A percentile compares a stretch with the other conserved stretches of the same genome.
phyloP scores from a whole-genome alignment of 495 filamentous ascomycete genomes.

The Aspergillus leporis region DNA sequence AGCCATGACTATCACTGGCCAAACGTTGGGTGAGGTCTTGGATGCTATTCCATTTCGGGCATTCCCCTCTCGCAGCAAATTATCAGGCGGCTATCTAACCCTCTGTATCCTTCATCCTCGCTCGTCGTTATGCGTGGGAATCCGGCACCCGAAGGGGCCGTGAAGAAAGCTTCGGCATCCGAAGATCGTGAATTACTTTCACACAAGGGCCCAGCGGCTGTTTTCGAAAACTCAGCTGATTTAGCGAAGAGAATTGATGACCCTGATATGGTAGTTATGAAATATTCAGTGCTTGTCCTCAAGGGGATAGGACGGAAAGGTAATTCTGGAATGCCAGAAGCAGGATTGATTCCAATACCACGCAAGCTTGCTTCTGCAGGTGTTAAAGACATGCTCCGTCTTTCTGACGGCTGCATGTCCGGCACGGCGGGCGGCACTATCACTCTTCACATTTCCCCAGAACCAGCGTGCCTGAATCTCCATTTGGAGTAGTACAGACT shows the following conservation, averaged over 20 bases:
- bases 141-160: slow-evolving; percentile 55
- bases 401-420: slow-evolving; percentile 68
- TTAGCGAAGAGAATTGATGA: slow-evolving; percentile 59
- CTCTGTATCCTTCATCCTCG: slow-evolving; percentile 56
- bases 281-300: slow-evolving; percentile 58
- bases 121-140: slow-evolving; percentile 59
- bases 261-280: slow-evolving; percentile 49
- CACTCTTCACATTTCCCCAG: slow-evolving; percentile 64
- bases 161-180: slow-evolving; percentile 64
- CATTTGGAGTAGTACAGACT: slow-evolving; percentile 59
- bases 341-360: slow-evolving; percentile 58
- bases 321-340: slow-evolving; percentile 70
- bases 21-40: slow-evolving; percentile 57
- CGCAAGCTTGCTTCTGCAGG: slow-evolving; percentile 58
- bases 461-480: slow-evolving; percentile 55
- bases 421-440: slow-evolving; percentile 70
- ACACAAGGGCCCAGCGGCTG: slow-evolving; percentile 60
- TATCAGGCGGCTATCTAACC: slow-evolving; percentile 52
- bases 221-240: slow-evolving; percentile 59
- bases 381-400: slow-evolving; percentile 64
- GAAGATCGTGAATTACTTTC: slow-evolving; percentile 53
- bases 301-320: slow-evolving; percentile 64
- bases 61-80: slow-evolving; percentile 41
- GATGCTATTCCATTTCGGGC: slow-evolving; percentile 45
- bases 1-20: slow-evolving; percentile 58